Evolutionary conservation across 1,139 yeast genomes (phyloP), one percentile per base, ranked within the genome.

Genomic region (Candida tunisiensis): DNA sequence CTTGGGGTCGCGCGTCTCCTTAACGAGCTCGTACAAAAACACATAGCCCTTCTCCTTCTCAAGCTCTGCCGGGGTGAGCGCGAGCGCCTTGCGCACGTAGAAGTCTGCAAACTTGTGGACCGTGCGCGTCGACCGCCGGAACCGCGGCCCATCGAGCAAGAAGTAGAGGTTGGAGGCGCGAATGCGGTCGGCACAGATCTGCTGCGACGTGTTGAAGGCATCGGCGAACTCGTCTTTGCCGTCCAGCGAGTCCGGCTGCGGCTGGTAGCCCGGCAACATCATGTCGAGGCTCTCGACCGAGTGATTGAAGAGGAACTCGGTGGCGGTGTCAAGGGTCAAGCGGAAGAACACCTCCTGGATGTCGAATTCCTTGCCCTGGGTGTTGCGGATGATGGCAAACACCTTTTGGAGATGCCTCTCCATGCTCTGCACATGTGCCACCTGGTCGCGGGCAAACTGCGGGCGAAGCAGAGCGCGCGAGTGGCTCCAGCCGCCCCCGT

Each of bases 381-480:
- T 14, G 14, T 11, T 12, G n/a, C 22, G 19, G 10, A 19, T 24
- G 13, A 14, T 13, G 7, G 10, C n/a, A 11, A 28, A 20, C 8
- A 19, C 6, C 19, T 25, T 24, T 3, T 25, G 20, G 13, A 28
- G 22, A n/a, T n/a, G n/a, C n/a, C n/a, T n/a, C n/a, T n/a, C n/a
- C n/a, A n/a, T n/a, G 14, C 21, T 7, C 13, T 30, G 25, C 10
- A 26, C 30, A 27, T 32, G 26, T 8, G 62, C 56, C 25, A 67
- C 57, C 41, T 65, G 69, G 34, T 63, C 68, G 33, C 69, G 51
- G 16, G 64, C 55, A 44, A 67, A 67, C 41, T 65, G 71, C 3
- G 74, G 74, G 34, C 71, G 54, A 35, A 67, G 55, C 63, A 67
- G 49, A 3, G 69, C 60, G 28, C 73, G 46, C n/a, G 69, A 61